Conservation (phyloP, 805 yeast genomes). For the Teunomyces cretensis region DNA sequence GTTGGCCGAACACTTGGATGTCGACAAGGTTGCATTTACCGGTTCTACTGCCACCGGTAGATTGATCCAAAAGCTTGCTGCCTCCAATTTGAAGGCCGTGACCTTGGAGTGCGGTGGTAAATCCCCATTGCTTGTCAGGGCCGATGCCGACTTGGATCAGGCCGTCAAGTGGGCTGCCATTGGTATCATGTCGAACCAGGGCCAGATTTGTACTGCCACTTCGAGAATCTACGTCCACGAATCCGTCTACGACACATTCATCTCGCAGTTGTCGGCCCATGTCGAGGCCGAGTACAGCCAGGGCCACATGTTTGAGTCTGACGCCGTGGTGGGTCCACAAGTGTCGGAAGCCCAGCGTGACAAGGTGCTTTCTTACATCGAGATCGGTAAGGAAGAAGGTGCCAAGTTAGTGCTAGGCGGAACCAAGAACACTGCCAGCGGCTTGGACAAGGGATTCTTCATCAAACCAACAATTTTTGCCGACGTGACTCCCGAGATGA, state of each 20-base stretch:
- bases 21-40: constrained; percentile 55
- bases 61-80: constrained; percentile 60
- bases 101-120: constrained; percentile 76
- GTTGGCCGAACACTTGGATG: constrained; percentile 52
- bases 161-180: constrained; percentile 68
- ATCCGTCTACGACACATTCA: constrained; percentile 52
- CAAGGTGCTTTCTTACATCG: constrained; percentile 42
- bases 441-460: constrained; percentile 55
- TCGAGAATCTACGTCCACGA: constrained; percentile 63
- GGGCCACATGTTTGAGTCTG: constrained; percentile 52
- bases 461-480: constrained; percentile 76
- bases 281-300: constrained; percentile 51
- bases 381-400: constrained; percentile 45
- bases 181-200: constrained; percentile 64
- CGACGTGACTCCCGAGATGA: constrained; percentile 64
- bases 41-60: constrained; percentile 65
- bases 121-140: constrained; percentile 61
- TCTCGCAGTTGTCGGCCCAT: constrained; percentile 43
- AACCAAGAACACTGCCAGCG: constrained; percentile 38
- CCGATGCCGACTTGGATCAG: constrained; percentile 63
- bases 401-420: constrained; percentile 44
- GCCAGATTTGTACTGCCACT: constrained; percentile 70
- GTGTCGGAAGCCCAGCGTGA: constrained; percentile 58
- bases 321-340: constrained; percentile 60
- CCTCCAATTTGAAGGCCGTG: constrained; percentile 59